Percentiles rank a stretch among this genome's conserved stretches.
These are phyloP conservation scores for Coniochaeta ligniaria DNA, from an alignment of 2,329 filamentous ascomycete genomes.

Conservation along the genomic window DNA sequence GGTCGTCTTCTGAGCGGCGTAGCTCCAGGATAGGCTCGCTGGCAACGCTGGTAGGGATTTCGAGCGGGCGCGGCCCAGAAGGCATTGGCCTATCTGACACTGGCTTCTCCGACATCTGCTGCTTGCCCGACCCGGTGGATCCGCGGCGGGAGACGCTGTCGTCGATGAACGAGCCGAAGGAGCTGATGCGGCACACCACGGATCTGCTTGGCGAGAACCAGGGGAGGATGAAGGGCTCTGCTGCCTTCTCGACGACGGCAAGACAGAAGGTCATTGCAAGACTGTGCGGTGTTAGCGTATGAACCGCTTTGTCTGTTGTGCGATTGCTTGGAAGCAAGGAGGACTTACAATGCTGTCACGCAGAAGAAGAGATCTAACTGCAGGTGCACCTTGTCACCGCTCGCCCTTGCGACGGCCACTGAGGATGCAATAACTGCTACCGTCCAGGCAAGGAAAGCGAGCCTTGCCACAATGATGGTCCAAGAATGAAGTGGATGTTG, in stretches of 20 bases:
- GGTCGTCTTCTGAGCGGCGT: background rate
- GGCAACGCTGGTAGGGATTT: background rate
- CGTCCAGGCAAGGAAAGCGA: slow-evolving; percentile 19
- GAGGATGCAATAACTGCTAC: slow-evolving; percentile 17
- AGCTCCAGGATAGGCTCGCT: background rate
- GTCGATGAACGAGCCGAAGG: slow-evolving; percentile 8
- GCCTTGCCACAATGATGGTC: slow-evolving; percentile 18
- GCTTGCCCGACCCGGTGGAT: background rate
- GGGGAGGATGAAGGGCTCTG: slow-evolving; percentile 13
- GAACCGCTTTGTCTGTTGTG: background rate
- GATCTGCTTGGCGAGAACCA: slow-evolving; percentile 11
- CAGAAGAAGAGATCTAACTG: slow-evolving; percentile 19
- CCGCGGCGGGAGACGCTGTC: slow-evolving; percentile 9
- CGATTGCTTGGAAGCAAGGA: background rate
- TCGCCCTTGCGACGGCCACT: slow-evolving; percentile 12
- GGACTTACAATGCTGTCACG: slow-evolving; percentile 16
- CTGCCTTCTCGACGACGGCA: slow-evolving; percentile 5
- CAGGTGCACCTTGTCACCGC: slow-evolving; percentile 7
- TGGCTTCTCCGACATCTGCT: background rate
- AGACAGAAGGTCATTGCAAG: slow-evolving; percentile 11
- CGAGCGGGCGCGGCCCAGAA: background rate
- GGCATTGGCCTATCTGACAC: background rate
- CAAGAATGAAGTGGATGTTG: slow-evolving; percentile 23
- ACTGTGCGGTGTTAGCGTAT: slow-evolving; percentile 3
- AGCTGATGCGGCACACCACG: slow-evolving; percentile 5